Percentiles rank a stretch among this genome's conserved stretches.
Conservation (phyloP, 768 basidiomycete species). For the Auriscalpium vulgare region DNA sequence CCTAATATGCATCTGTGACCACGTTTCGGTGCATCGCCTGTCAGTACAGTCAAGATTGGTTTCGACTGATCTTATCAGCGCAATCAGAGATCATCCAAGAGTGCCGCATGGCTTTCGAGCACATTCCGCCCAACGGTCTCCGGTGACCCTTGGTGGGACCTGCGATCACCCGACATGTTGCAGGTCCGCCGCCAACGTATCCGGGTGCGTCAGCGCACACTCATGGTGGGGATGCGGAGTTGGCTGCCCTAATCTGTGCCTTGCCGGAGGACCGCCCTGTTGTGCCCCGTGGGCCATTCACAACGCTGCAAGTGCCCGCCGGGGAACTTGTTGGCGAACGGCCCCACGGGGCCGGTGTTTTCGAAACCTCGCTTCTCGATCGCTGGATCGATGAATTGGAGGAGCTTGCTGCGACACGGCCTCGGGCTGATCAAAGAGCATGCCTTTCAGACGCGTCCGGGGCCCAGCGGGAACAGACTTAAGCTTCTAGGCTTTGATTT, state of each 20-base stretch:
- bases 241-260: conserved; percentile 2
- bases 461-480: background rate
- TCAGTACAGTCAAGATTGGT: background rate
- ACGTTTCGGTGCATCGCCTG: background rate
- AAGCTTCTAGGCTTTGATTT: too few species aligned
- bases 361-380: background rate
- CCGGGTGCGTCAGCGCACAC: conserved; percentile 1
- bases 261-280: background rate
- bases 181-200: background rate
- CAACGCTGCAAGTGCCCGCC: conserved; percentile 1
- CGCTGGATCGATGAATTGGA: conserved; percentile 8
- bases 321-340: background rate
- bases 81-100: conserved; percentile 8
- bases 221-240: conserved; percentile 3
- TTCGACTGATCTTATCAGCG: conserved; percentile 12
- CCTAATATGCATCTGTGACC: background rate
- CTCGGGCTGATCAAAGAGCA: background rate
- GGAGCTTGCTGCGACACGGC: background rate
- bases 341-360: conserved; percentile 5
- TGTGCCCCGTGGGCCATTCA: background rate
- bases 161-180: background rate
- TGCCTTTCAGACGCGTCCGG: conserved; percentile 2
- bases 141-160: background rate
- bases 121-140: conserved; percentile 5
- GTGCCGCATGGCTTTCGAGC: conserved; percentile 1